phyloP scores from a whole-genome alignment of 495 filamentous ascomycete genomes.

The Lasiosphaeria ovina region DNA sequence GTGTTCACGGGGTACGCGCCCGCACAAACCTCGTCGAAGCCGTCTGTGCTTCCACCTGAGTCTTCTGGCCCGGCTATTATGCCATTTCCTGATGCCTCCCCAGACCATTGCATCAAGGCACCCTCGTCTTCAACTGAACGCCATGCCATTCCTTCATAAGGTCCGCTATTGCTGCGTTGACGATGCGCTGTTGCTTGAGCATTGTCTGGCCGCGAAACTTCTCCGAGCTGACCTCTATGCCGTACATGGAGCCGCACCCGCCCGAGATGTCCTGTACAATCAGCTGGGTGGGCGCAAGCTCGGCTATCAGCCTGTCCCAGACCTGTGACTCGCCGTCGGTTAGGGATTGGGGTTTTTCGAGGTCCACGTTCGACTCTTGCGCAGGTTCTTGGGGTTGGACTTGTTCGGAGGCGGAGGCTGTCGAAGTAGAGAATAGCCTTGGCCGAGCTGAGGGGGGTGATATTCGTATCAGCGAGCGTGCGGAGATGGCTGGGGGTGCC shows the following conservation, averaged over 20 bases:
- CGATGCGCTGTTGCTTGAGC: constrained; percentile 70
- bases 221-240: constrained; percentile 63
- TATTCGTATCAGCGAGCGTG: neutral
- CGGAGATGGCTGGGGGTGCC: constrained; percentile 3
- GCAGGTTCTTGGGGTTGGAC: neutral
- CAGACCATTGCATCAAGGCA: constrained; percentile 24
- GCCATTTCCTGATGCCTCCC: neutral
- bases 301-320: constrained; percentile 43
- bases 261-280: constrained; percentile 75
- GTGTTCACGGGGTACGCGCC: no score
- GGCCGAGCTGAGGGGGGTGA: neutral
- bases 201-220: constrained; percentile 64
- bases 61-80: neutral
- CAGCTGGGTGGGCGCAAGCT: constrained; percentile 45
- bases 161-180: constrained; percentile 65
- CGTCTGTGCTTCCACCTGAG: no score
- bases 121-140: constrained; percentile 64
- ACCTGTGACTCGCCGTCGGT: constrained; percentile 44
- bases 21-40: no score
- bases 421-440: constrained; percentile 9
- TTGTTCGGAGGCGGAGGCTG: constrained; percentile 2
- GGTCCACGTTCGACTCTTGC: constrained; percentile 9
- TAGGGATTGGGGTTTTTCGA: constrained; percentile 42
- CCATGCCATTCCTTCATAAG: constrained; percentile 76
- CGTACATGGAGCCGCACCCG: constrained; percentile 78